Evolutionary conservation across 768 basidiomycete species (phyloP).

Genomic region (Trametes villosa): DNA sequence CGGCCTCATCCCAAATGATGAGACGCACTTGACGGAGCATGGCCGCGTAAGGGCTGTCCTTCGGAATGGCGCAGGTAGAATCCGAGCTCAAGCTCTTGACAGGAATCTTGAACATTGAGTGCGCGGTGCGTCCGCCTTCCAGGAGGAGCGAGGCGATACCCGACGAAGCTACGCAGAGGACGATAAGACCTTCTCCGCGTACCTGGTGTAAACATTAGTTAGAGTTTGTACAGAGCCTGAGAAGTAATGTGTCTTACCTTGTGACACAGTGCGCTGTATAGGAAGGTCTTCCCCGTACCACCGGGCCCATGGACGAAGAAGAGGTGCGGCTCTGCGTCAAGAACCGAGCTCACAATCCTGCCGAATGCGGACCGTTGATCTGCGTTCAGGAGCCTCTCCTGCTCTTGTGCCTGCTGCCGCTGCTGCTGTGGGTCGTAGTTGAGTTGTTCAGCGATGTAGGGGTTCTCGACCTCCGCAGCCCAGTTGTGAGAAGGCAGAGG

Average conservation of each 20-base stretch:
- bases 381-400: background rate
- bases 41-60: slow-evolving; percentile 34
- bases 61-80: slow-evolving; percentile 38
- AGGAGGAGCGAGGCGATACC: slow-evolving; percentile 52
- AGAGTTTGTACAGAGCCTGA: too few species aligned
- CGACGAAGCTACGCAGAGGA: slow-evolving; percentile 22
- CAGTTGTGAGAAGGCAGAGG: slow-evolving; percentile 36
- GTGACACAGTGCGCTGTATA: slow-evolving; percentile 30
- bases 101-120: slow-evolving; percentile 54
- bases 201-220: too few species aligned
- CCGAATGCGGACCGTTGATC: background rate
- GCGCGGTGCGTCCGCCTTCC: slow-evolving; percentile 48
- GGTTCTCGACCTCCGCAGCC: slow-evolving; percentile 29
- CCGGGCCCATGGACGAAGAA: background rate
- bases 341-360: background rate
- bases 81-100: slow-evolving; percentile 35
- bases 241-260: background rate
- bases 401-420: background rate
- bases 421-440: slow-evolving; percentile 29
- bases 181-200: slow-evolving; percentile 21
- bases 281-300: slow-evolving; percentile 2
- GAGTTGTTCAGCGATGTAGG: slow-evolving; percentile 39
- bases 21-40: slow-evolving; percentile 38
- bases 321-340: too few species aligned
- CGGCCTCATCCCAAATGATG: slow-evolving; percentile 51